Base-by-base conservation (phyloP, 768 basidiomycete species). In the Trametes villosa region DNA sequence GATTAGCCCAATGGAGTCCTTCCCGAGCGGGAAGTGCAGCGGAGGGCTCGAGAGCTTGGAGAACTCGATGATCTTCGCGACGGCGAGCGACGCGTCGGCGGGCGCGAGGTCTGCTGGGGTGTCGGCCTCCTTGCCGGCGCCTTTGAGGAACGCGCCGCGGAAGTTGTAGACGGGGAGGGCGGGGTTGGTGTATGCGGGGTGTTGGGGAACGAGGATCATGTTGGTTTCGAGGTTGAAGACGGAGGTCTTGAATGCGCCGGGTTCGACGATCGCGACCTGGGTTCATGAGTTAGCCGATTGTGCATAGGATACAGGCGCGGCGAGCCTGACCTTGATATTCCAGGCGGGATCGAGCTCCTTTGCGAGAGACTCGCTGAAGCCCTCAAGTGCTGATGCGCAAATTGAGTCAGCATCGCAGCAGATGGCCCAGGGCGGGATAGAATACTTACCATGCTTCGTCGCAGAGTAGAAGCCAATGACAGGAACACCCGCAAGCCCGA, bases 281-380 rank as follows among this genome's bases (percentile, higher is more conserved):
- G n/a, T n/a, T n/a, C n/a, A n/a, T n/a, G n/a, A n/a, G 33, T 34
- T 7, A 34, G 7, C 33, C 7, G 33, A 34, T 8, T n/a, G 7
- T 34, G 33, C 7, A 15, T 15, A 15, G 8, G 8, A 34, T 8
- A 34, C 8, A 34, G 7, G 15, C 8, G 33, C 8, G 33, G 33
- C 8, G 15, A 34, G 7, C 7, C 33, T 20, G 27, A 34, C 33
- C 33, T 34, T 34, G 33, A 34, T 34, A 15, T 34, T 34, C 33
- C 33, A 34, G 33, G 33, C 67, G 9, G 81, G 80, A 45, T 81
- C 78, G 3, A 81, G 57, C 57, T 82, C 81, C 44, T 69, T 64
- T 4, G 66, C 67, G 29, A 81, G 60, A 2, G 77, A 66, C 59
- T 80, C 74, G 3, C 74, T 76, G 34, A 79, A 63, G 20, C 75